phyloP scores from a whole-genome alignment of 805 yeast species.

The Wickerhamiella vanderwaltii region DNA sequence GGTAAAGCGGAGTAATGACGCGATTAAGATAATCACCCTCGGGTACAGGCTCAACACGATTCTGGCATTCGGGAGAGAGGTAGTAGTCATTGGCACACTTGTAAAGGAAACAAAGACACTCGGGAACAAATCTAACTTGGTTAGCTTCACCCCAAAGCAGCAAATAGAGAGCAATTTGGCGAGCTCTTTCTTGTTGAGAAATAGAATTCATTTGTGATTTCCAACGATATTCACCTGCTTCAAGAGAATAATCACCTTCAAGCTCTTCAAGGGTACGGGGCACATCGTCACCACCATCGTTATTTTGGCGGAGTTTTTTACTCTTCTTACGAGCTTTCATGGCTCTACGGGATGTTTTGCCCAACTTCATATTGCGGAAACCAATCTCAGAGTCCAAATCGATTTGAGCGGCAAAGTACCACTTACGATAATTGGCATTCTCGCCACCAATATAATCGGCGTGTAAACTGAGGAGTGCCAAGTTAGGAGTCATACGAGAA shows the following conservation, averaged over 20 bases:
- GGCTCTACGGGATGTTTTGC: constrained; percentile 35
- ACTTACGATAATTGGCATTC: constrained; percentile 71
- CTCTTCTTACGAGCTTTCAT: constrained; percentile 38
- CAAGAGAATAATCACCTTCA: constrained; percentile 54
- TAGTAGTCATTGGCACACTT: constrained; percentile 90
- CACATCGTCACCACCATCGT: constrained; percentile 44
- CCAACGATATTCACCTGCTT: constrained; percentile 79
- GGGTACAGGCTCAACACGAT: constrained; percentile 36
- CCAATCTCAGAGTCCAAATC: constrained; percentile 63
- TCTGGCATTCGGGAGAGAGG: constrained; percentile 80
- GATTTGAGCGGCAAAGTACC: constrained; percentile 82
- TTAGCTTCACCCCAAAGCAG: constrained; percentile 71
- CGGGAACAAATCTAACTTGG: constrained; percentile 83
- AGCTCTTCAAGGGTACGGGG: constrained; percentile 51
- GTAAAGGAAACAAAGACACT: constrained; percentile 83
- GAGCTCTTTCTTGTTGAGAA: constrained; percentile 44
- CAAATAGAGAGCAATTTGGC: constrained; percentile 51
- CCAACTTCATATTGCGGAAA: constrained; percentile 43
- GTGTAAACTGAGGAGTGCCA: constrained; percentile 67
- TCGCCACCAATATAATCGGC: constrained; percentile 90
- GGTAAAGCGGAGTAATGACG: constrained; percentile 79
- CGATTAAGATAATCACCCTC: constrained; percentile 79
- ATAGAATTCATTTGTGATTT: constrained; percentile 45
- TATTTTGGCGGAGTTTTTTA: constrained; percentile 29
- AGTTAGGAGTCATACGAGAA: constrained; percentile 57